Evolutionary conservation across 441 rosid genomes (phyloP).

Genomic region (Populus hybrid): DNA sequence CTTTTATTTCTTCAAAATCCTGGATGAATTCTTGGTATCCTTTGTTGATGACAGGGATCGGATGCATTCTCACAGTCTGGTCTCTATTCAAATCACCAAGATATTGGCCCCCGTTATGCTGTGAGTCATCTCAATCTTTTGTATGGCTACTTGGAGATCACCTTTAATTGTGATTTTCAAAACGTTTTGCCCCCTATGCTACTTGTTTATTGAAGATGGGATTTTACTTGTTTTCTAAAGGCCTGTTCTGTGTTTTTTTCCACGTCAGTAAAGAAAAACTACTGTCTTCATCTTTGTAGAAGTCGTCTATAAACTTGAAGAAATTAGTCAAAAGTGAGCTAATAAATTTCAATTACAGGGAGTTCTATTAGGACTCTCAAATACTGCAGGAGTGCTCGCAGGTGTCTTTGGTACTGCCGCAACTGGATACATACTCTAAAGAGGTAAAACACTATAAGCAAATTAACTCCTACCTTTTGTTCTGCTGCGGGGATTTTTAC

Average conservation of each 20-base stretch:
- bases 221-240: too few relatives aligned
- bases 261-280: too few relatives aligned
- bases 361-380: slow-evolving; percentile 87
- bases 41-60: slow-evolving; percentile 60
- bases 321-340: slow-evolving; percentile 15
- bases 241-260: too few relatives aligned
- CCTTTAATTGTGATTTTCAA: neutral
- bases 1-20: slow-evolving; percentile 12
- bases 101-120: slow-evolving; percentile 94
- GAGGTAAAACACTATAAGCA: slow-evolving; percentile 38
- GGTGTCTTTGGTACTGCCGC: slow-evolving; percentile 98
- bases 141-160: neutral
- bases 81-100: slow-evolving; percentile 97
- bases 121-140: slow-evolving; percentile 39
- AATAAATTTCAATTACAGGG: slow-evolving; percentile 49
- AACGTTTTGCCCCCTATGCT: neutral
- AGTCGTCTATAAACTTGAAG: neutral
- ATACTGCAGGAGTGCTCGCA: slow-evolving; percentile 95
- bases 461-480: neutral
- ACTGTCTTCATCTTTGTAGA: neutral
- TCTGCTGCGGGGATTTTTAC: neutral
- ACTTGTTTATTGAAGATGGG: neutral
- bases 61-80: slow-evolving; percentile 99
- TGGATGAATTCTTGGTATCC: slow-evolving; percentile 8
- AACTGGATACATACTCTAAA: slow-evolving; percentile 90